These are phyloP conservation scores for Lyophyllum semitale DNA, from an alignment of 768 basidiomycete species.

Conservation along the genomic window DNA sequence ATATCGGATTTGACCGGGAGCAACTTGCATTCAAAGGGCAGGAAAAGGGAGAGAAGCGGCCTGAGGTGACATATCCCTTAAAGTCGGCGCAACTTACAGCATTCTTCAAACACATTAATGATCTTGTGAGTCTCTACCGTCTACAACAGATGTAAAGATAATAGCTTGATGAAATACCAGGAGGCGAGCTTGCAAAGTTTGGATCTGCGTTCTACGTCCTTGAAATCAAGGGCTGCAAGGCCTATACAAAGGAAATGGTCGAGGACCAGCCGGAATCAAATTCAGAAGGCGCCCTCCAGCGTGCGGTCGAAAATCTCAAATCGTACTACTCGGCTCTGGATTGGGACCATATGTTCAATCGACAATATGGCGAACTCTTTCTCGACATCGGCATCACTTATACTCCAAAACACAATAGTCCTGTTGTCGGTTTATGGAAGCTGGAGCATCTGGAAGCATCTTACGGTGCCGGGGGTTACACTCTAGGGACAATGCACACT, in stretches of 20 bases:
- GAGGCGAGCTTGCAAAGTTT: constrained; percentile 7
- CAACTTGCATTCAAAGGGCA: constrained; percentile 16
- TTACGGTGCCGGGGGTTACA: constrained; percentile 15
- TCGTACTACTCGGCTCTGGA: constrained; percentile 10
- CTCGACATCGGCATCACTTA: constrained; percentile 17
- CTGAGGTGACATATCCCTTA: too few relatives aligned
- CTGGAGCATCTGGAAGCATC: constrained; percentile 19
- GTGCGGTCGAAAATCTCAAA: neutral
- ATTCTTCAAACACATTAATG: neutral
- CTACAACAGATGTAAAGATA: neutral
- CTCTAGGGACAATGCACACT: constrained; percentile 13
- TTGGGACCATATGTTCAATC: constrained; percentile 17
- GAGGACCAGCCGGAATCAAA: neutral
- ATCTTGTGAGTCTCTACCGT: constrained; percentile 3
- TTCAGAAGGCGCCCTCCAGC: neutral
- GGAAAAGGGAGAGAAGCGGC: neutral
- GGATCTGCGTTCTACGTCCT: constrained; percentile 21
- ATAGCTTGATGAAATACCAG: neutral
- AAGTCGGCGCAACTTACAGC: too few relatives aligned
- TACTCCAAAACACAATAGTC: neutral
- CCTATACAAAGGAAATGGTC: neutral
- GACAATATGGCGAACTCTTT: constrained; percentile 12
- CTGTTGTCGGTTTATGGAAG: constrained; percentile 18
- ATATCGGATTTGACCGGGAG: constrained; percentile 5
- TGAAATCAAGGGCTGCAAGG: constrained; percentile 18